Evolutionary conservation across 1,284 basidiomycete genomes (phyloP).

Genomic region (Leccinum ponderosum): DNA sequence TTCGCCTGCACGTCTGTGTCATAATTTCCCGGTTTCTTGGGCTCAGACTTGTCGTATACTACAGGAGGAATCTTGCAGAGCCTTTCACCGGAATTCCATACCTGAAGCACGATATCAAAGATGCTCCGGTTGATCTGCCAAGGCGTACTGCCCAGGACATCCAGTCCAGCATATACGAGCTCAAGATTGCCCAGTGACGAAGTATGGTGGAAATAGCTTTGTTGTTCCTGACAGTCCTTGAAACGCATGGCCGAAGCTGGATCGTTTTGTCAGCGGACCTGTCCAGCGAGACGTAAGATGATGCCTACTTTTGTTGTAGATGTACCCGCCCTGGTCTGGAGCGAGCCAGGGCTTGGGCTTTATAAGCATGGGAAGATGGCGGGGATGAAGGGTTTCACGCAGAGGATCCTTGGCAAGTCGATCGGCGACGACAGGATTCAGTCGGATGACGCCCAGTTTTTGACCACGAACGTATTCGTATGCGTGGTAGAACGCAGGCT

Average conservation of each 20-base stretch:
- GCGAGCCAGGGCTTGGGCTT: constrained; percentile 87
- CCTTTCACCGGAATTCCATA: constrained; percentile 84
- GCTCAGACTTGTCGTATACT: constrained; percentile 59
- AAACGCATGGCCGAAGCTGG: constrained; percentile 84
- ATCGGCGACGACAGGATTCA: constrained; percentile 82
- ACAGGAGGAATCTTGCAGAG: constrained; percentile 74
- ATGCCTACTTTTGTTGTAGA: constrained; percentile 69
- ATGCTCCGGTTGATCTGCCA: constrained; percentile 87
- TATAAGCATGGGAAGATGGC: constrained; percentile 95
- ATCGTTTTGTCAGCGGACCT: constrained; percentile 5
- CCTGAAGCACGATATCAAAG: constrained; percentile 70
- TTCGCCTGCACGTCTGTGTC: constrained; percentile 70
- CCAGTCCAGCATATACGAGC: constrained; percentile 85
- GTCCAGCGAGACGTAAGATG: not conserved
- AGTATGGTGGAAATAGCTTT: constrained; percentile 77
- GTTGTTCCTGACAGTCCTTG: constrained; percentile 91
- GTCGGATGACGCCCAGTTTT: constrained; percentile 88
- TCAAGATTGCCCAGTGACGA: constrained; percentile 79
- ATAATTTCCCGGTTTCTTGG: constrained; percentile 60
- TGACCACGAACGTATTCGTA: constrained; percentile 95
- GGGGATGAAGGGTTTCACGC: constrained; percentile 83
- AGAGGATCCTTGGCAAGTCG: constrained; percentile 80
- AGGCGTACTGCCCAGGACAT: constrained; percentile 88
- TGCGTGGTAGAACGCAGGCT: constrained; percentile 90
- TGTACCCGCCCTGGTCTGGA: constrained; percentile 83